Evolutionary conservation across 768 basidiomycete species (phyloP).

Genomic region (Phylloporus arenicola): DNA sequence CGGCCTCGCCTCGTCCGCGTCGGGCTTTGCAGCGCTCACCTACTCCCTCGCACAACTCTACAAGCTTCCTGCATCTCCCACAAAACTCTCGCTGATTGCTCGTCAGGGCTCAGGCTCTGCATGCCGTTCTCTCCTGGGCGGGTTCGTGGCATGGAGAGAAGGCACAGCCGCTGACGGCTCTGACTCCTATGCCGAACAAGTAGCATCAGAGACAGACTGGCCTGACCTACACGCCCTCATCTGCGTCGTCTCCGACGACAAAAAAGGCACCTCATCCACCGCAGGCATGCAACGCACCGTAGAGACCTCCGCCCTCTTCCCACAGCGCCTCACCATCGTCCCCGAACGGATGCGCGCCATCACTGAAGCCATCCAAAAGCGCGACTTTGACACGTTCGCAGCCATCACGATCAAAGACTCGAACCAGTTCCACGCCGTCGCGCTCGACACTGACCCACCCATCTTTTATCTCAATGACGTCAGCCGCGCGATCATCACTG

Average conservation of each 20-base stretch:
- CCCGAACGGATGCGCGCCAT: slow-evolving; percentile 83
- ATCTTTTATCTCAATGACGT: slow-evolving; percentile 99
- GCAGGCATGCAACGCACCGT: slow-evolving; percentile 98
- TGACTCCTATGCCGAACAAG: slow-evolving; percentile 84
- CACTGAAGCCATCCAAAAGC: slow-evolving; percentile 65
- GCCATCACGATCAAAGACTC: slow-evolving; percentile 94
- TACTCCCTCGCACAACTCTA: slow-evolving; percentile 86
- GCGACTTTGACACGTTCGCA: slow-evolving; percentile 88
- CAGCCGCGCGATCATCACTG: slow-evolving; percentile 82
- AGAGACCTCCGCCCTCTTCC: slow-evolving; percentile 81
- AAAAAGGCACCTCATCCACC: slow-evolving; percentile 94
- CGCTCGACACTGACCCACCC: slow-evolving; percentile 93
- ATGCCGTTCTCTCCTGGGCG: slow-evolving; percentile 95
- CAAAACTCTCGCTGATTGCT: slow-evolving; percentile 86
- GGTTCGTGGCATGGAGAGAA: slow-evolving; percentile 90
- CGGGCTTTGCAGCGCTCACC: slow-evolving; percentile 93
- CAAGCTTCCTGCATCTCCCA: slow-evolving; percentile 68
- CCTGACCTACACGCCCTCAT: slow-evolving; percentile 95
- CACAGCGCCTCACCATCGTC: slow-evolving; percentile 89
- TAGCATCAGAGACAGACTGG: slow-evolving; percentile 87
- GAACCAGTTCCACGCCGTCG: slow-evolving; percentile 98
- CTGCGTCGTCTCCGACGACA: slow-evolving; percentile 92
- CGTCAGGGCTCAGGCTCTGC: slow-evolving; percentile 98
- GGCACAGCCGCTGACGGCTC: slow-evolving; percentile 54
- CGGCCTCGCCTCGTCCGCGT: slow-evolving; percentile 94